A percentile compares a stretch with the other conserved stretches of the same genome.
phyloP scores from a whole-genome alignment of 2,329 filamentous ascomycete species.

The Aureobasidium leucospermi region DNA sequence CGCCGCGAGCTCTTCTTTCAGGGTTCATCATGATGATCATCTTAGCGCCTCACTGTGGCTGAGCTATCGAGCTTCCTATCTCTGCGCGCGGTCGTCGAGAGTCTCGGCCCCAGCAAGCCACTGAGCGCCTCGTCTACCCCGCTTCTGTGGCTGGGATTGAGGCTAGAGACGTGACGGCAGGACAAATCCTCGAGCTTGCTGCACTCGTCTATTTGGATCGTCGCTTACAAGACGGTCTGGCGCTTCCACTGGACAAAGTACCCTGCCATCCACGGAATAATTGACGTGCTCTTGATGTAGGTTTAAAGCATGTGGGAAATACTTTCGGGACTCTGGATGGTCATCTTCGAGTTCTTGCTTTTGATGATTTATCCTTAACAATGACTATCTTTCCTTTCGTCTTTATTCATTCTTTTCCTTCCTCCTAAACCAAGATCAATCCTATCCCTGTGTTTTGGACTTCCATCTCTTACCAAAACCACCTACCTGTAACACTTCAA shows the following conservation, averaged over 20 bases:
- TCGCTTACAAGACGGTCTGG: neutral
- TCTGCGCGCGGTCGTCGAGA: no score
- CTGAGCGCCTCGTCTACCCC: constrained; percentile 8
- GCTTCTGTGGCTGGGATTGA: constrained; percentile 6
- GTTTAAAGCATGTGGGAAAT: neutral
- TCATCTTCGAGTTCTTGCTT: neutral
- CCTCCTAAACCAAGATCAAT: neutral
- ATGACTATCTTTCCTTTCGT: neutral
- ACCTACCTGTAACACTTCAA: neutral
- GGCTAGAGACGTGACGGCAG: neutral
- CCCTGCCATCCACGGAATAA: neutral
- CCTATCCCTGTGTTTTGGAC: neutral
- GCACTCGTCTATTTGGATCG: neutral
- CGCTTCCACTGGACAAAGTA: neutral
- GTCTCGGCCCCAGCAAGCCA: neutral
- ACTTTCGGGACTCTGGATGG: neutral
- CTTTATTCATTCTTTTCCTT: neutral
- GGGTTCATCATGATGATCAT: neutral
- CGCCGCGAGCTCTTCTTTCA: neutral
- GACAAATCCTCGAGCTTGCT: neutral
- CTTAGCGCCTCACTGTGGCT: constrained; percentile 2
- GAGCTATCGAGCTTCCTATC: neutral
- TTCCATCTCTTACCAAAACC: no score
- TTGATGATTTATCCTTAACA: neutral
- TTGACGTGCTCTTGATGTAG: constrained; percentile 6